A percentile compares a stretch with the other conserved stretches of the same genome.
These are phyloP conservation scores for Alternaria brassicae DNA, from an alignment of 2,329 filamentous ascomycete genomes.

Conservation along the genomic window DNA sequence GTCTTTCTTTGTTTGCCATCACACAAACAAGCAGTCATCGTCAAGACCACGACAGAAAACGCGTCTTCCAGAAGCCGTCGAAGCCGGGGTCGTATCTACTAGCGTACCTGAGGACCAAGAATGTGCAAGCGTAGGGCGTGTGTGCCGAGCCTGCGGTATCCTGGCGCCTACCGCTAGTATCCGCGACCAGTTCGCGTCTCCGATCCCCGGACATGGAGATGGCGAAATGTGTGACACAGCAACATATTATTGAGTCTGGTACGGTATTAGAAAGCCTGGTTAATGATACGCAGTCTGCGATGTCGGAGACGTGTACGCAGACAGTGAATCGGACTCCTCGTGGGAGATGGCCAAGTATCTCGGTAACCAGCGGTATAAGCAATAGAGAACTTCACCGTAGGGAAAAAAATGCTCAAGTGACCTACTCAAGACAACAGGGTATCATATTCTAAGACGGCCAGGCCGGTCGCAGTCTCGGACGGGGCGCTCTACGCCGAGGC, in stretches of 20 bases:
- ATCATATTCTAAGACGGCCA: conserved; percentile 23
- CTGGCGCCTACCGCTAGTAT: conserved; percentile 32
- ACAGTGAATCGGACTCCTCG: not conserved
- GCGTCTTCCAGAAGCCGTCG: conserved; percentile 10
- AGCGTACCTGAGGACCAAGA: conserved; percentile 14
- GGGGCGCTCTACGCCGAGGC: conserved; percentile 10
- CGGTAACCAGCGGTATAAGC: conserved; percentile 34
- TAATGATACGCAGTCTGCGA: not conserved
- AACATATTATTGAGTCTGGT: conserved; percentile 10
- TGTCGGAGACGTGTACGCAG: not conserved
- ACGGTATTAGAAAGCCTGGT: not conserved
- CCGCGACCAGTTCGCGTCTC: conserved; percentile 18
- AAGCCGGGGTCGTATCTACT: conserved; percentile 17
- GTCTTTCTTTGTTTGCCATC: not conserved
- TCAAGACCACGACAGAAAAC: conserved; percentile 12
- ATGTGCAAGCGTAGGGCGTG: conserved; percentile 25
- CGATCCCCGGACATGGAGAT: not conserved
- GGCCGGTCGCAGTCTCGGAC: conserved; percentile 6
- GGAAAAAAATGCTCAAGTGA: conserved; percentile 30
- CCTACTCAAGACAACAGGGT: conserved; percentile 23
- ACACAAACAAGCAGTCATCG: not conserved
- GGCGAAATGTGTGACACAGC: not conserved
- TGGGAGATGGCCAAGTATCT: conserved; percentile 3
- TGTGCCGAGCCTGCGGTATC: conserved; percentile 32
- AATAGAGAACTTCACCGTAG: conserved; percentile 19